These are phyloP conservation scores for Phytophthora pisi DNA, from an alignment of 352 stramenopile genomes.

Conservation along the genomic window DNA sequence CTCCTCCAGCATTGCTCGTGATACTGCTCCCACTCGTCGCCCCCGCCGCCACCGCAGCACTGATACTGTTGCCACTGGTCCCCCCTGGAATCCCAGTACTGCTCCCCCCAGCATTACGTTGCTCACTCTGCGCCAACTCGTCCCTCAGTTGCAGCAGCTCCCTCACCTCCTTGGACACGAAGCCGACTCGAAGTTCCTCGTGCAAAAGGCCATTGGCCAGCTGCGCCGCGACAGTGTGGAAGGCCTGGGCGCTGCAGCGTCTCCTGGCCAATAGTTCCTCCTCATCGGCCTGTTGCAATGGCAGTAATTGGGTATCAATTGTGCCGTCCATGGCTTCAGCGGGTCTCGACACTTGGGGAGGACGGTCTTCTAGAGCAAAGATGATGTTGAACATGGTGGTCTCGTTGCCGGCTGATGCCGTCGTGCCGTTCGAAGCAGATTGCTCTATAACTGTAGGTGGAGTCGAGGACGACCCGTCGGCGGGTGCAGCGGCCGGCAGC, in stretches of 20 bases:
- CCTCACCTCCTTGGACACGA: slow-evolving; percentile 79
- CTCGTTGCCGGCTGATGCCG: slow-evolving; percentile 43
- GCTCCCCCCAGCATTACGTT: slow-evolving; percentile 40
- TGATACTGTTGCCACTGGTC: slow-evolving; percentile 38
- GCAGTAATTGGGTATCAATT: slow-evolving; percentile 28
- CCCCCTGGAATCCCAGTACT: slow-evolving; percentile 21
- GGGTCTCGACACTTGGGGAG: slow-evolving; percentile 19
- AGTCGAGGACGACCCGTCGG: slow-evolving; percentile 15
- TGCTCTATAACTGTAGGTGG: slow-evolving; percentile 26
- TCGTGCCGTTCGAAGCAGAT: slow-evolving; percentile 10
- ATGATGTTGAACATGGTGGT: slow-evolving; percentile 92
- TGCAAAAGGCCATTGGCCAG: slow-evolving; percentile 83
- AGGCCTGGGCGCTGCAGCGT: slow-evolving; percentile 54
- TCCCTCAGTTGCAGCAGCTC: slow-evolving; percentile 83
- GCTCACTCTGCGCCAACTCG: slow-evolving; percentile 76
- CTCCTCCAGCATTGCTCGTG: slow-evolving; percentile 27
- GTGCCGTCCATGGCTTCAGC: slow-evolving; percentile 1
- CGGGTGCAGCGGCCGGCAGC: slow-evolving; percentile 17
- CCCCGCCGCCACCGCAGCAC: slow-evolving; percentile 31
- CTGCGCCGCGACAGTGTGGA: slow-evolving; percentile 71
- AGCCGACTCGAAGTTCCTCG: slow-evolving; percentile 80
- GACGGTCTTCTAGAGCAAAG: slow-evolving; percentile 74
- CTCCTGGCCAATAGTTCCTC: slow-evolving; percentile 42
- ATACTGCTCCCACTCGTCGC: slow-evolving; percentile 33
- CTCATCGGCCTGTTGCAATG: slow-evolving; percentile 31